Conservation (phyloP, 2,329 filamentous ascomycete species). For the Blastomyces parvus region DNA sequence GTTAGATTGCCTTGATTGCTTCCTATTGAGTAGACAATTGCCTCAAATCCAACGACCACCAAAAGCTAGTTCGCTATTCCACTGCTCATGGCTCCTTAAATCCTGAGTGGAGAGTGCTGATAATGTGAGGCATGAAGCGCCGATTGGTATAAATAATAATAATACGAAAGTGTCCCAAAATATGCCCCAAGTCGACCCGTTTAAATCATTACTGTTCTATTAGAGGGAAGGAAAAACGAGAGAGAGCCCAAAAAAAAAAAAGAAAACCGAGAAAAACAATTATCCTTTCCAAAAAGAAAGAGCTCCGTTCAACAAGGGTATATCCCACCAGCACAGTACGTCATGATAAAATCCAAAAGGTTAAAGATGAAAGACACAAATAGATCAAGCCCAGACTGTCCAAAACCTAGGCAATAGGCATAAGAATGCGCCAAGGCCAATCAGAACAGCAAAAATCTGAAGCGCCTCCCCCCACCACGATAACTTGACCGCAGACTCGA, state of each 20-base stretch:
- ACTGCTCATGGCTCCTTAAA: not conserved
- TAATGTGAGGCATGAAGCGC: not conserved
- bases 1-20: not conserved
- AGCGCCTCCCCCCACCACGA: conserved; percentile 27
- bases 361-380: not conserved
- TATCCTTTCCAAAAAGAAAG: not conserved
- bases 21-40: not conserved
- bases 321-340: not conserved
- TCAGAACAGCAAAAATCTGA: conserved; percentile 28
- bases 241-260: not conserved
- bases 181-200: not conserved
- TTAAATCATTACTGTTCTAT: not conserved
- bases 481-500: conserved; percentile 31
- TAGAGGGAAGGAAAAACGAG: not conserved
- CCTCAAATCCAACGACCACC: not conserved
- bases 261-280: not conserved
- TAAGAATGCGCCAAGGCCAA: conserved; percentile 16
- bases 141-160: not conserved
- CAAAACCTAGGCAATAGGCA: not conserved
- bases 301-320: not conserved
- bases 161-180: not conserved
- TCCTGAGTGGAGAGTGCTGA: not conserved
- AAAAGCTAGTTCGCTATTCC: not conserved
- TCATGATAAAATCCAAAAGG: not conserved
- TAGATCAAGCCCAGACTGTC: not conserved